Conservation (phyloP, 1,139 yeast genomes). For the Cylindricascospora bacillispora region DNA sequence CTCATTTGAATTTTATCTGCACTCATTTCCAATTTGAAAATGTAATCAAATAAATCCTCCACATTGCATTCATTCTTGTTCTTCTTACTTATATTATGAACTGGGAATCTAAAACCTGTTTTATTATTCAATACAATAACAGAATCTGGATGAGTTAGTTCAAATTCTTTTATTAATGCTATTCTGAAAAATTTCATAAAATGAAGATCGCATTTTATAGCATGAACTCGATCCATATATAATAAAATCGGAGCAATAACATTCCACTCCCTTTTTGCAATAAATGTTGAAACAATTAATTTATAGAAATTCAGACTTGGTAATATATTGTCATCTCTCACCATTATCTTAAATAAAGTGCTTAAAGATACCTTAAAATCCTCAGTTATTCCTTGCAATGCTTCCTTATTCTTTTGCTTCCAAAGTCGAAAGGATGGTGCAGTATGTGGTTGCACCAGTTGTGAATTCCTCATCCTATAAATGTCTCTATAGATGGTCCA, state of each 20-base stretch:
- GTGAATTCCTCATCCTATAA: not conserved
- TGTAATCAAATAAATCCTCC: too few relatives aligned
- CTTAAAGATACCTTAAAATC: too few relatives aligned
- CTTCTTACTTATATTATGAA: too few relatives aligned
- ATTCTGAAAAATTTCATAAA: constrained; percentile 8
- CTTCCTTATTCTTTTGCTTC: too few relatives aligned
- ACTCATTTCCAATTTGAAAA: too few relatives aligned
- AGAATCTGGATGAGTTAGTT: not conserved
- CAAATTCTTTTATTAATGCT: constrained; percentile 13
- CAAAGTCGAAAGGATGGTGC: too few relatives aligned
- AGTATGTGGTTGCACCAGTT: too few relatives aligned
- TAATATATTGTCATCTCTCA: constrained; percentile 13
- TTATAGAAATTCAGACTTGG: constrained; percentile 11
- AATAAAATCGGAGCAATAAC: constrained; percentile 13
- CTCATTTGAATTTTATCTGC: too few relatives aligned
- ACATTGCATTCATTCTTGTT: too few relatives aligned
- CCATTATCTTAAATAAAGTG: constrained; percentile 14
- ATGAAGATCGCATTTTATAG: constrained; percentile 6
- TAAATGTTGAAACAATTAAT: constrained; percentile 12
- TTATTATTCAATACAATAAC: too few relatives aligned
- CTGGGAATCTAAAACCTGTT: not conserved
- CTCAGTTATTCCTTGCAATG: too few relatives aligned
- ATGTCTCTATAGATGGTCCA: constrained; percentile 14
- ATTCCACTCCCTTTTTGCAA: constrained; percentile 15
- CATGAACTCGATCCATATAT: constrained; percentile 10